Evolutionary conservation across 495 filamentous ascomycete species (phyloP).

Genomic region (Tuber magnatum): DNA sequence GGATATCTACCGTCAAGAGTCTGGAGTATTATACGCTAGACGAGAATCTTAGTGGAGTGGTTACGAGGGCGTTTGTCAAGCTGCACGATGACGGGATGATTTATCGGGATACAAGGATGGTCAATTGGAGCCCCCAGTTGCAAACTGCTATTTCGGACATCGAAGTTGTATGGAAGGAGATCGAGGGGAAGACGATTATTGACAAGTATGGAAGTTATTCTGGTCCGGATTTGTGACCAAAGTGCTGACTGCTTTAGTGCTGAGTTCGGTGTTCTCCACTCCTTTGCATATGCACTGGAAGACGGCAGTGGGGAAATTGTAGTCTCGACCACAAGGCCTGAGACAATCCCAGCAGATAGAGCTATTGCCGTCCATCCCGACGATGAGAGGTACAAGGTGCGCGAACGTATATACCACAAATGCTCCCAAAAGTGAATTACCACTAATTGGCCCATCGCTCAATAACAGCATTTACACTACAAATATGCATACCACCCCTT

Average conservation of each 20-base stretch:
- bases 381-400: constrained; percentile 56
- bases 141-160: constrained; percentile 71
- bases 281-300: constrained; percentile 65
- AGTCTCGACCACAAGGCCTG: constrained; percentile 69
- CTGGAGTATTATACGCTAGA: constrained; percentile 72
- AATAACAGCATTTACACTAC: constrained; percentile 56
- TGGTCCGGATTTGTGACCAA: constrained; percentile 61
- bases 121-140: constrained; percentile 68
- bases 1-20: constrained; percentile 58
- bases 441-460: not conserved
- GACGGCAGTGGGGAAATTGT: constrained; percentile 60
- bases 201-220: constrained; percentile 48
- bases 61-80: constrained; percentile 63
- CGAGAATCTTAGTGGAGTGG: constrained; percentile 57
- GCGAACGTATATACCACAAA: constrained; percentile 25
- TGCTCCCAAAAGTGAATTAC: not conserved
- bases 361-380: constrained; percentile 71
- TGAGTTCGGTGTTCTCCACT: constrained; percentile 52
- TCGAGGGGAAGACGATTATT: constrained; percentile 55
- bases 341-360: constrained; percentile 76
- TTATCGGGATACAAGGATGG: constrained; percentile 67
- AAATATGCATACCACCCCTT: constrained; percentile 67
- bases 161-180: constrained; percentile 68
- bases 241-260: constrained; percentile 48
- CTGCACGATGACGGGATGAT: constrained; percentile 70